A percentile compares a stretch with the other conserved stretches of the same genome.
These are phyloP conservation scores for Rhamnella rubrinervis DNA, from an alignment of 331 rosid genomes.

Conservation along the genomic window DNA sequence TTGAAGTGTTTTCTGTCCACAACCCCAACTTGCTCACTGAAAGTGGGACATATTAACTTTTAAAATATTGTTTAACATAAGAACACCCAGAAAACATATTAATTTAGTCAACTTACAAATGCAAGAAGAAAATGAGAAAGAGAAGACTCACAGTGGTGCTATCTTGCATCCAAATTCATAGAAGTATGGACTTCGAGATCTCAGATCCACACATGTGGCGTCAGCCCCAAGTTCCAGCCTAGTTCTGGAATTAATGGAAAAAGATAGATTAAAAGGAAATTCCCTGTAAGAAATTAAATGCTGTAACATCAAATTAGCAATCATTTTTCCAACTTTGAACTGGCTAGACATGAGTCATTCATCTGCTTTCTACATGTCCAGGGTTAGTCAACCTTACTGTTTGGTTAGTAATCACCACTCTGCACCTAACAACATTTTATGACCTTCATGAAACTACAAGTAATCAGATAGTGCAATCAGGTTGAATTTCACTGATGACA, in stretches of 20 bases:
- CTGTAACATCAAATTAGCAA: background rate
- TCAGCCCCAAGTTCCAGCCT: constrained; percentile 91
- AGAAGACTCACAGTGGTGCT: constrained; percentile 72
- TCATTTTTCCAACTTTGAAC: constrained; percentile 5
- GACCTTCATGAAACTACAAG: background rate
- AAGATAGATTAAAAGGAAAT: background rate
- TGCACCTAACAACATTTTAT: background rate
- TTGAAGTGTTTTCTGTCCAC: background rate
- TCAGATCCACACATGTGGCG: constrained; percentile 71
- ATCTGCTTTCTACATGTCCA: background rate
- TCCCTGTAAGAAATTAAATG: background rate
- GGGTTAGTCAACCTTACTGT: constrained; percentile 11
- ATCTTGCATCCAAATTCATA: constrained; percentile 98
- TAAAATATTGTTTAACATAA: too few relatives aligned
- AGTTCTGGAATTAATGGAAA: constrained; percentile 50
- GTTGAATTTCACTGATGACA: too few relatives aligned
- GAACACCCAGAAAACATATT: too few relatives aligned
- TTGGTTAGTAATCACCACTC: background rate
- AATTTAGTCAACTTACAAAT: background rate
- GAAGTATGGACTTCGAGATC: constrained; percentile 74
- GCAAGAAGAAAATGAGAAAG: constrained; percentile 10
- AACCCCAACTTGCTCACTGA: background rate
- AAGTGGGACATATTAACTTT: background rate
- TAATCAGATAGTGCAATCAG: background rate
- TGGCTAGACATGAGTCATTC: background rate